These are phyloP conservation scores for Sicyos baderoa DNA, from an alignment of 306 rosid genomes.

Conservation along the genomic window DNA sequence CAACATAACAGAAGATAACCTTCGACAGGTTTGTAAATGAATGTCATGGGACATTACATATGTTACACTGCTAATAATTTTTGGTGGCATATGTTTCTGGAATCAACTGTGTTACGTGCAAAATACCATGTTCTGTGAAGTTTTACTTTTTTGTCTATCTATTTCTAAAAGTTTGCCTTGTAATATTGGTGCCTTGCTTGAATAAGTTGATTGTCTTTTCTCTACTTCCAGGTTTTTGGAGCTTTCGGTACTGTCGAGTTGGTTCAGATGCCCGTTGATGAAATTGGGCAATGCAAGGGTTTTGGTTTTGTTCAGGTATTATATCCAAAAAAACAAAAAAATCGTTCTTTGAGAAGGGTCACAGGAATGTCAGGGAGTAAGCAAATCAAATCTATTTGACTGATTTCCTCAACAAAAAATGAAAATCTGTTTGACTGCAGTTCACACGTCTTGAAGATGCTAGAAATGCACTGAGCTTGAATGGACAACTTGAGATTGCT, in stretches of 20 bases:
- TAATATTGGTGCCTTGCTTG: not conserved
- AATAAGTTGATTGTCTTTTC: not conserved
- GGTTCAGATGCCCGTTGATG: conserved; percentile 91
- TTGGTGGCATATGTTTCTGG: not conserved
- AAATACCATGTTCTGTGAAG: not conserved
- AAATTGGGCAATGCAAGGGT: conserved; percentile 82
- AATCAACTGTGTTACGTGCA: too few species aligned
- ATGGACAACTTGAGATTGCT: conserved; percentile 85
- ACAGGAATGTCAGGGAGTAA: not conserved
- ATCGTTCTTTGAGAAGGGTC: not conserved
- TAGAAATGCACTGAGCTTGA: conserved; percentile 77
- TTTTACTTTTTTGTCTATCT: not conserved
- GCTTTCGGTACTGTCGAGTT: conserved; percentile 93
- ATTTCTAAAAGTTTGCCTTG: not conserved
- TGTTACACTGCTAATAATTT: not conserved
- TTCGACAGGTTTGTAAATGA: conserved; percentile 54
- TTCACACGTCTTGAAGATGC: conserved; percentile 89
- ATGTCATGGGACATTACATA: not conserved
- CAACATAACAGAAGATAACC: conserved; percentile 79
- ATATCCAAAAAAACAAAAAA: not conserved
- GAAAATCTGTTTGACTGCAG: conserved; percentile 35
- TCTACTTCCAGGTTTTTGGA: conserved; percentile 68
- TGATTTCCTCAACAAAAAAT: too few species aligned
- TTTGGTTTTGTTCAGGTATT: conserved; percentile 93
- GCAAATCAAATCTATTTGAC: conserved; percentile 19